Evolutionary conservation across 1,139 yeast genomes (phyloP), one percentile per base, ranked within the genome.

Genomic region (Candida anutae): DNA sequence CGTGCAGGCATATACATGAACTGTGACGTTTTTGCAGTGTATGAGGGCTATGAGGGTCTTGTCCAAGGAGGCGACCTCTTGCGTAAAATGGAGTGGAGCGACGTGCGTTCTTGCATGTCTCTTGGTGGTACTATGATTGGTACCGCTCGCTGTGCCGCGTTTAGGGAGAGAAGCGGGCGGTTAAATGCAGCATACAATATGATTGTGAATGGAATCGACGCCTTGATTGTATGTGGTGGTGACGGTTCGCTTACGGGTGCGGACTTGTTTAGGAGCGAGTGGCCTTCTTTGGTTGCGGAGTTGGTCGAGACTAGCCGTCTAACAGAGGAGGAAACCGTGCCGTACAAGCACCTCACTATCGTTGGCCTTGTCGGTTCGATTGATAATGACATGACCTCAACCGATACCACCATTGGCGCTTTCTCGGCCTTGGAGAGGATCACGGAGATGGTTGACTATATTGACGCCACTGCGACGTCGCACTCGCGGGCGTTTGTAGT

Each of bases 211-310:
- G 90, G 90, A 29, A 79, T 81, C 34, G 87, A 81, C 48, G 90
- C 87, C 4, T 61, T 81, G 37, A 72, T 81, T 38, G 90, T 81
- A 13, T 78, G 87, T 58, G 93, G 93, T 45, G 93, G 93, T 54
- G 93, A 81, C 49, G 93, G 93, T 27, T 79, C 88, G 2, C 62
- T 81, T 35, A 81, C 93, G 3, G 93, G 93, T 39, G 93, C 93
- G 11, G 90, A 81, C 49, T 57, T 77, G 38, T 80, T 81, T 57
- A 67, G 93, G 48, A 50, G 69, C 12, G 93, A 81, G 53, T 81
- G 93, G 93, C 88, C 90, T 5, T 68, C 78, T 4, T 62, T 81
- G 41, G 69, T 80, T 21, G 56, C 62, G 27, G 88, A 80, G 42
- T 61, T 81, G 38, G 66, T 65, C n/a, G 50, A 54, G 1, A 61